These are phyloP conservation scores for Thraustotheca clavata DNA, from an alignment of 352 stramenopile genomes.

Conservation along the genomic window DNA sequence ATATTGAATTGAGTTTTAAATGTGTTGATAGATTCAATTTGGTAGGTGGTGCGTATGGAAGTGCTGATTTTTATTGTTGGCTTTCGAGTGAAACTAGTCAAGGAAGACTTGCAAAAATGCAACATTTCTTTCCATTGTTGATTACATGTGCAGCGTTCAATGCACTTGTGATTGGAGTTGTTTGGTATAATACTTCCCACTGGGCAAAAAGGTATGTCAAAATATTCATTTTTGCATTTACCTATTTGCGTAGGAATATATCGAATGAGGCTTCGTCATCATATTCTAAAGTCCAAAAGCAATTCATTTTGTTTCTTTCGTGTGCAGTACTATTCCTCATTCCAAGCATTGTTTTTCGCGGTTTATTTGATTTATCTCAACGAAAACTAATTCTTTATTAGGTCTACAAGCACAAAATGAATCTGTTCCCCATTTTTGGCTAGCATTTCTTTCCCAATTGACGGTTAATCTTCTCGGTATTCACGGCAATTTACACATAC, in stretches of 20 bases:
- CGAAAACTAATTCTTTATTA: not conserved
- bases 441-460: not conserved
- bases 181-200: not conserved
- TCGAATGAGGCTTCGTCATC: not conserved
- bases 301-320: not conserved
- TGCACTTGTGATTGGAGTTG: not conserved
- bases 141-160: not conserved
- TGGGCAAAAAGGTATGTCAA: not conserved
- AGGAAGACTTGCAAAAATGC: not conserved
- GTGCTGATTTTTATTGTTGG: slow-evolving; percentile 5
- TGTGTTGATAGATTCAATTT: not conserved
- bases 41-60: not conserved
- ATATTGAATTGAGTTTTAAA: not conserved
- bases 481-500: not conserved
- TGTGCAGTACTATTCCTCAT: not conserved
- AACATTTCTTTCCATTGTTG: not conserved
- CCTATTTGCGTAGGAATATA: not conserved
- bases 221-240: not conserved
- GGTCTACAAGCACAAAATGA: not conserved
- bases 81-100: not conserved
- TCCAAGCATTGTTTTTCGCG: not conserved
- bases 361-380: not conserved
- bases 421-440: not conserved
- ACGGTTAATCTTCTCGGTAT: slow-evolving; percentile 1
- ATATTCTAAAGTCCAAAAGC: not conserved